phyloP scores from a whole-genome alignment of 345 rosid genomes.

The Aethionema arabicum region DNA sequence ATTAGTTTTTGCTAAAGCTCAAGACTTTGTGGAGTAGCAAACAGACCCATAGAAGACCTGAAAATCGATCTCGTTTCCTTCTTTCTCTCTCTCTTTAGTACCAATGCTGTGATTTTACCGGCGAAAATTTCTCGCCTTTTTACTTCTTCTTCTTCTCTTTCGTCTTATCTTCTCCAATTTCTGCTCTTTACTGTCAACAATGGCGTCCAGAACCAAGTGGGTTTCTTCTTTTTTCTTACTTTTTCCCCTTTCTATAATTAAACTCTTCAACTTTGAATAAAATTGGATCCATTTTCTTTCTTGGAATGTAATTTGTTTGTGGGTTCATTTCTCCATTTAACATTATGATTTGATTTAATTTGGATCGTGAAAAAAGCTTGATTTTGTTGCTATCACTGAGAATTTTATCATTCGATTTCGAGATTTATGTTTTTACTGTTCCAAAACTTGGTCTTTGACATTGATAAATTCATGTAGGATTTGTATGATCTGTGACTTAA shows the following conservation, averaged over 20 bases:
- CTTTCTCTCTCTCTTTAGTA: background rate
- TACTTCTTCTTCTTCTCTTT: slow-evolving; percentile 16
- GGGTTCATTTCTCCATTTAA: background rate
- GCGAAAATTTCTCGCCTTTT: background rate
- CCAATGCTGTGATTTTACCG: slow-evolving; percentile 44
- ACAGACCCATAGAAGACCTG: background rate
- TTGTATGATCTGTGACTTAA: slow-evolving; percentile 15
- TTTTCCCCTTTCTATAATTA: background rate
- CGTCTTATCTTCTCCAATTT: slow-evolving; percentile 7
- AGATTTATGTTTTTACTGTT: background rate
- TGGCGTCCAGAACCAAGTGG: slow-evolving; percentile 38
- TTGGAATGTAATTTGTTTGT: background rate
- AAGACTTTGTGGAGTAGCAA: slow-evolving; percentile 22
- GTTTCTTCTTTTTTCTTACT: slow-evolving; percentile 1
- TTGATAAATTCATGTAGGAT: background rate
- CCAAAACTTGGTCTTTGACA: background rate
- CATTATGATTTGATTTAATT: background rate
- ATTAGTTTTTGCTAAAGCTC: slow-evolving; percentile 16
- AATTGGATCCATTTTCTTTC: slow-evolving; percentile 17
- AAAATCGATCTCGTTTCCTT: slow-evolving; percentile 20
- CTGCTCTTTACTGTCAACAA: slow-evolving; percentile 20
- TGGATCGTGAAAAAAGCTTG: background rate
- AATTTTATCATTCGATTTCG: background rate
- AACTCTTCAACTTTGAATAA: background rate
- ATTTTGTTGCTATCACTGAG: background rate